phyloP scores from a whole-genome alignment of 306 rosid genomes.

The Lagenaria siceraria region DNA sequence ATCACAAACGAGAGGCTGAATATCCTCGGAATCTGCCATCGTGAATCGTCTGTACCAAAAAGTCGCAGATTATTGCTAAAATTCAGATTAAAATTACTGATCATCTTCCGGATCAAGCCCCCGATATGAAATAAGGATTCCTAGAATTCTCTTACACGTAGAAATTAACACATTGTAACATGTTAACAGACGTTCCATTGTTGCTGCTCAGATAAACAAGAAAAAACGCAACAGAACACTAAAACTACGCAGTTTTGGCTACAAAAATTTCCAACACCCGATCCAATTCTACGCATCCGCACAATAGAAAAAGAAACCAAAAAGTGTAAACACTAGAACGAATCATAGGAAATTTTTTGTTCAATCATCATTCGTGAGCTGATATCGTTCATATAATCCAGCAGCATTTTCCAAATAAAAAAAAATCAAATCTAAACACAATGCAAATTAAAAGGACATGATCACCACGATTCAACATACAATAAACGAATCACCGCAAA shows the following conservation, averaged over 20 bases:
- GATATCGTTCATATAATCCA: not conserved
- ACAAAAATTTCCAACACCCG: not conserved
- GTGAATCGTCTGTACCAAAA: conserved; percentile 23
- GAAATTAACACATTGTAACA: not conserved
- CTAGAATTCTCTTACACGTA: not conserved
- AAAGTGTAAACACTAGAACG: not conserved
- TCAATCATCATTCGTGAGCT: not conserved
- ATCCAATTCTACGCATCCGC: not conserved
- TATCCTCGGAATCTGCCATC: conserved; percentile 86
- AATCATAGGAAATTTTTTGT: not conserved
- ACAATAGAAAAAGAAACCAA: not conserved
- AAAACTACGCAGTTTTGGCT: not conserved
- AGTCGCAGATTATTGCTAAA: not conserved
- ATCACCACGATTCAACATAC: not conserved
- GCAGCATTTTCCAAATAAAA: not conserved
- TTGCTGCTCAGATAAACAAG: not conserved
- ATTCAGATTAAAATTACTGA: not conserved
- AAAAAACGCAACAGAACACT: not conserved
- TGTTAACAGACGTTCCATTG: not conserved
- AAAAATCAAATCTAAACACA: not conserved
- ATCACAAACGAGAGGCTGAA: conserved; percentile 95
- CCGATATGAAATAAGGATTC: not conserved
- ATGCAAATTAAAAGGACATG: not conserved
- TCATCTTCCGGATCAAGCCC: not conserved
- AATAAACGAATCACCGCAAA: not conserved